Conservation (phyloP, 169 alveolate genomes). For the Theileria parva region DNA sequence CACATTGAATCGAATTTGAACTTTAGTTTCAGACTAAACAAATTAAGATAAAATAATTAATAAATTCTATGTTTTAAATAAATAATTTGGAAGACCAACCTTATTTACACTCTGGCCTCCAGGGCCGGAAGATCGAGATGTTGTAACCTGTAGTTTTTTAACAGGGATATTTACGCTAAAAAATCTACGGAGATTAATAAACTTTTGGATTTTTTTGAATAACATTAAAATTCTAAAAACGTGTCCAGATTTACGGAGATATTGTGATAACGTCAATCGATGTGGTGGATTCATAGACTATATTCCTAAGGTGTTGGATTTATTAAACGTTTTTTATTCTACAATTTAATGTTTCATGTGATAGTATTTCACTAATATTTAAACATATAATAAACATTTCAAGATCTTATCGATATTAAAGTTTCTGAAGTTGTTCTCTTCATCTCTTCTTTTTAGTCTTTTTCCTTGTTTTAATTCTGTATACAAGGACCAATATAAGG, state of each 20-base stretch:
- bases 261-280: neutral
- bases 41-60: neutral
- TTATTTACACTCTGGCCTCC: conserved; percentile 82
- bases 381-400: neutral
- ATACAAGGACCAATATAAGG: conserved; percentile 31
- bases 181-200: conserved; percentile 1
- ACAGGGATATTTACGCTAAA: conserved; percentile 36
- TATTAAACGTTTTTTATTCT: neutral
- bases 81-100: conserved; percentile 29
- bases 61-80: neutral
- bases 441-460: conserved; percentile 30
- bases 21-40: conserved; percentile 77
- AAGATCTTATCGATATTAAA: too few species aligned
- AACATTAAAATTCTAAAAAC: conserved; percentile 10
- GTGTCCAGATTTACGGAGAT: neutral
- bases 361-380: neutral
- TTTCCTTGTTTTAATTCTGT: conserved; percentile 48
- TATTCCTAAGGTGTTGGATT: neutral
- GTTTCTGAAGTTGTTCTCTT: neutral
- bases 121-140: conserved; percentile 78
- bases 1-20: conserved; percentile 74
- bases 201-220: neutral
- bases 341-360: neutral
- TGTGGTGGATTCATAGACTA: neutral
- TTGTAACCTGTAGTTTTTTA: conserved; percentile 25